Evolutionary conservation across 2,329 filamentous ascomycete species (phyloP).

Genomic region (Knoxdaviesia capensis): DNA sequence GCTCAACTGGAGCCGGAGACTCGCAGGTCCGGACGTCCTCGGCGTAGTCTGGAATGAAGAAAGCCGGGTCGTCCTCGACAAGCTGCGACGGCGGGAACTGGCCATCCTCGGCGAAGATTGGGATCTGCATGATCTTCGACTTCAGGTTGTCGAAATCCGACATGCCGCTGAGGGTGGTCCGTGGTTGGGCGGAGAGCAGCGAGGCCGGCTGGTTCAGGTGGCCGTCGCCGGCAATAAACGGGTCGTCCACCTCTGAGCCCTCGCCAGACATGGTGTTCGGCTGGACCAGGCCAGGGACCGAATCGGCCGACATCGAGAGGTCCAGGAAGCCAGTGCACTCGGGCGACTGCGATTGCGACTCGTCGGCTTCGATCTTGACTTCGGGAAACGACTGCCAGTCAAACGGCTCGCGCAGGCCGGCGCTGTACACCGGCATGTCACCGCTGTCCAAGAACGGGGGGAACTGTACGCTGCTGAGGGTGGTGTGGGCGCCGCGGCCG

Average conservation of each 20-base stretch:
- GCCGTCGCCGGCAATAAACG: no score
- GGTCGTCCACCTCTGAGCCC: slow-evolving; percentile 46
- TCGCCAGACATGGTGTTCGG: slow-evolving; percentile 33
- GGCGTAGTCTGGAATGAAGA: slow-evolving; percentile 28
- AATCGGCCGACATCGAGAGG: neutral
- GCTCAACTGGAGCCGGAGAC: no score
- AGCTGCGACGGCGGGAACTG: slow-evolving; percentile 7
- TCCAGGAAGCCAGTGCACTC: neutral
- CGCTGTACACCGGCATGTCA: slow-evolving; percentile 40
- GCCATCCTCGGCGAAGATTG: neutral
- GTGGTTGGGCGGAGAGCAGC: no score
- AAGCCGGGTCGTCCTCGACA: slow-evolving; percentile 29
- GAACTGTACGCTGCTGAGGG: no score
- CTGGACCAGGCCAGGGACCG: slow-evolving; percentile 27
- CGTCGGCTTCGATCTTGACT: slow-evolving; percentile 7
- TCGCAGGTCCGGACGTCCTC: slow-evolving; percentile 8
- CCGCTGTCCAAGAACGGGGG: no score
- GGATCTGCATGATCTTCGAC: neutral
- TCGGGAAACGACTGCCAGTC: slow-evolving; percentile 13
- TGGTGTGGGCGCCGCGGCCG: slow-evolving; percentile 23
- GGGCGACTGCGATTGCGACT: neutral
- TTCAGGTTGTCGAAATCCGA: neutral
- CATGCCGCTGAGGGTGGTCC: no score
- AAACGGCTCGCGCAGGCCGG: slow-evolving; percentile 34
- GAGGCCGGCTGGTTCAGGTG: no score